A percentile compares a stretch with the other conserved stretches of the same genome.
These are phyloP conservation scores for Fagopyrum esculentum DNA, from an alignment of 148 eudicot genomes.

Conservation along the genomic window DNA sequence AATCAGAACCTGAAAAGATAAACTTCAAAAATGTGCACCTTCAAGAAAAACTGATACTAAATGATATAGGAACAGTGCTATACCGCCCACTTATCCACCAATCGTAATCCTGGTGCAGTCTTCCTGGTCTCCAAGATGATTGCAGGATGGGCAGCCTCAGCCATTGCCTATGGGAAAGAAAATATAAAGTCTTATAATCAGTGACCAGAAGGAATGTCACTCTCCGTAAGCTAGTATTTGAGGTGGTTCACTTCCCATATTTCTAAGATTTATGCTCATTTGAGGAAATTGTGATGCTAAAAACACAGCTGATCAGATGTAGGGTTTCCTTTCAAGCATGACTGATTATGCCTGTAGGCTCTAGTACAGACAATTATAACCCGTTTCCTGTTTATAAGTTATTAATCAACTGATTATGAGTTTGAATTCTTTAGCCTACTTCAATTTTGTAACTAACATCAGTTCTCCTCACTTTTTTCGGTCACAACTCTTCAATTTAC, in stretches of 20 bases:
- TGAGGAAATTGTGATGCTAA: not conserved
- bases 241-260: not conserved
- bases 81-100: conserved; percentile 99
- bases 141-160: conserved; percentile 89
- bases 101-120: conserved; percentile 91
- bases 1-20: conserved; percentile 55
- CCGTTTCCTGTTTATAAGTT: too few species aligned
- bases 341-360: not conserved
- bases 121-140: conserved; percentile 81
- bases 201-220: not conserved
- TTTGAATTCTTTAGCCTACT: too few species aligned
- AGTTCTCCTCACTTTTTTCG: not conserved
- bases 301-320: too few species aligned
- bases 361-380: not conserved
- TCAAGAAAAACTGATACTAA: not conserved
- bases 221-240: not conserved
- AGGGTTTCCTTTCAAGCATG: not conserved
- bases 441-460: not conserved
- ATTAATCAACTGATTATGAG: too few species aligned
- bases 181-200: not conserved
- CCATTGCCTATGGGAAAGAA: conserved; percentile 61
- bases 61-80: conserved; percentile 24
- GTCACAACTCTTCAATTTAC: not conserved
- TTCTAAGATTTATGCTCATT: not conserved
- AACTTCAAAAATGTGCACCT: conserved; percentile 9